Evolutionary conservation across 139 green algal genomes (phyloP).

Genomic region (Mychonastes homosphaera): DNA sequence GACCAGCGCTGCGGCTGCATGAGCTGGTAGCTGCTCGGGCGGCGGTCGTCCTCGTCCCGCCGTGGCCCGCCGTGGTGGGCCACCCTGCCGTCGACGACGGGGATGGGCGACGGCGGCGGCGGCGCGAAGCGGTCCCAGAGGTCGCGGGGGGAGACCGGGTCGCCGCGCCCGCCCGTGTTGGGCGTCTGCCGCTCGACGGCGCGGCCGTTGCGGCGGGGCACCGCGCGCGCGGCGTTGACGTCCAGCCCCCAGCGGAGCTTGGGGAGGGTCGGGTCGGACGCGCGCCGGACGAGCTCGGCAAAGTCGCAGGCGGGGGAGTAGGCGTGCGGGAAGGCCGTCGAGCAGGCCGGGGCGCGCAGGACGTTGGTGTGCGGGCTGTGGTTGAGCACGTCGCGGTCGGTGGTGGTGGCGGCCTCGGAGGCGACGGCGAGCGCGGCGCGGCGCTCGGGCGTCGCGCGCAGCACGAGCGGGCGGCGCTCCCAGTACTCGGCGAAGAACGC

Average conservation of each 20-base stretch:
- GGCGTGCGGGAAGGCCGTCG: not conserved
- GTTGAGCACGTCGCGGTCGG: conserved; percentile 16
- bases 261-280: not conserved
- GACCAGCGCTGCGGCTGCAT: conserved; percentile 68
- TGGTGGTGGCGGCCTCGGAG: too few relatives aligned
- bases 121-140: too few relatives aligned
- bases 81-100: too few relatives aligned
- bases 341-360: conserved; percentile 10
- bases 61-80: conserved; percentile 18
- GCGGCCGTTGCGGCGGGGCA: conserved; percentile 41
- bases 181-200: conserved; percentile 36
- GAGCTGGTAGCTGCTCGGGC: conserved; percentile 44
- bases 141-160: too few relatives aligned
- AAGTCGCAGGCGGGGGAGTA: not conserved
- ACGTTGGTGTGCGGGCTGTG: conserved; percentile 5
- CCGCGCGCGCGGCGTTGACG: conserved; percentile 37
- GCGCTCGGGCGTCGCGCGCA: conserved; percentile 27
- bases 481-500: conserved; percentile 24
- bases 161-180: too few relatives aligned
- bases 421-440: too few relatives aligned
- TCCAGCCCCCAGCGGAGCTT: conserved; percentile 43
- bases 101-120: too few relatives aligned
- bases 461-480: conserved; percentile 25
- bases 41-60: conserved; percentile 23
- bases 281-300: conserved; percentile 6